Base-by-base conservation (phyloP, 2,329 filamentous ascomycete species). In the Scorias spongiosa region DNA sequence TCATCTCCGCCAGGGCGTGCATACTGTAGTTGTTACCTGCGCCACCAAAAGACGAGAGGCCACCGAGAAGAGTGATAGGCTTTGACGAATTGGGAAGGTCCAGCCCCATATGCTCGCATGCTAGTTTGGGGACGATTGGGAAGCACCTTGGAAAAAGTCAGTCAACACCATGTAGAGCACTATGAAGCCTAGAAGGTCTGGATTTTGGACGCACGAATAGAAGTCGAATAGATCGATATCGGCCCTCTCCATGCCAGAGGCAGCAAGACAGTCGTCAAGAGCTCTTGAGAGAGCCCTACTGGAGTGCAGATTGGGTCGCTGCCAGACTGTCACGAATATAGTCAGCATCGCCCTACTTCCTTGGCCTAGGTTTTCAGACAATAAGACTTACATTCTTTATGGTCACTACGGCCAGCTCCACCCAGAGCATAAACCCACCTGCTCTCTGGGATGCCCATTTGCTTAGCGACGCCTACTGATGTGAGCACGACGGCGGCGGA, bases 21-120 rank as follows among this genome's bases (percentile, higher is more conserved):
- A 81, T 76, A 0, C 75, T 79, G 47, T 83, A 83, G 44, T 82
- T 82, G 49, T 83, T 83, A 0, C 79, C 79, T 5, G 80, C 79
- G 0, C 79, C 80, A 0, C 80, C 79, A 46, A 83, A 83, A 1
- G 72, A 79, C 4, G 79, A 82, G 43, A 84, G 53, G 0, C 79
- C 79, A 0, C 79, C 79, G 0, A 83, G 64, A 0, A 82, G 58
- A 0, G 76, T 80, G 15, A 81, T 67, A 0, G 73, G 68, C 48
- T 74, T 78, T 2, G 58, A 28, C 1, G 65, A 54, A 1, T 65
- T 57, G 0, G 58, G 58, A 0, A 73, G 62, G 0, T 72, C 64
- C 1, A 82, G 54, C 0, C 67, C 68, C 0, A 83, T 67, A 56
- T 81, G 75, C 2, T 71, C 58, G 26, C 72, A 75, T 1, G 78